Evolutionary conservation across 1,139 yeast species (phyloP).

Genomic region (Pichia cactophila): DNA sequence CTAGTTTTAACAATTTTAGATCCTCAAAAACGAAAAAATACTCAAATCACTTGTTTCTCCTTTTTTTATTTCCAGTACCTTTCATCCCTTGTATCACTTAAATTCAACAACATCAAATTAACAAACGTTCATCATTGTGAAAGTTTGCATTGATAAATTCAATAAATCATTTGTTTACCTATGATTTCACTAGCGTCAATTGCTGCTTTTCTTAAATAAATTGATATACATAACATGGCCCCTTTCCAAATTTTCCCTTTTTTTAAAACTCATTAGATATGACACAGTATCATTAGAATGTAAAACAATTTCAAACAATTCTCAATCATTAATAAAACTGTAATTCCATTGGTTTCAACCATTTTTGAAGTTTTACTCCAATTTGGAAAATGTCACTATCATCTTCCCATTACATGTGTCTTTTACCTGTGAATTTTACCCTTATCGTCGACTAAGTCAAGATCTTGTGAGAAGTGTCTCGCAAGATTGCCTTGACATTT

Average conservation of each 20-base stretch:
- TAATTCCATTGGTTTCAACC: neutral
- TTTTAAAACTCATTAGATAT: neutral
- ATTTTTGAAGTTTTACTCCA: neutral
- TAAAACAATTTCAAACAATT: neutral
- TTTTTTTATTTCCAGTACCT: neutral
- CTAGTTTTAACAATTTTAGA: neutral
- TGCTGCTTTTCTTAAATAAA: neutral
- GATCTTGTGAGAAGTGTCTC: constrained; percentile 5
- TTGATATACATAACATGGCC: neutral
- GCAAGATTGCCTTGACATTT: neutral
- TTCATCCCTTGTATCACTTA: neutral
- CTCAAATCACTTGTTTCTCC: neutral
- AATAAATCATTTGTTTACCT: neutral
- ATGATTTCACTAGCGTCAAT: neutral
- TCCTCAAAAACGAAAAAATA: neutral
- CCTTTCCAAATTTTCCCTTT: no score
- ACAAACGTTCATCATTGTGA: neutral
- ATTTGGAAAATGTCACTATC: neutral
- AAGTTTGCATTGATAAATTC: neutral
- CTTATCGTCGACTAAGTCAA: neutral
- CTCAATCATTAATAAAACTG: neutral
- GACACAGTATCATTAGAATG: neutral
- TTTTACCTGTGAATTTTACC: neutral
- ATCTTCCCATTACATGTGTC: neutral
- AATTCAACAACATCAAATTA: neutral